phyloP scores from a whole-genome alignment of 1,284 basidiomycete genomes.

The Boletus smithii region DNA sequence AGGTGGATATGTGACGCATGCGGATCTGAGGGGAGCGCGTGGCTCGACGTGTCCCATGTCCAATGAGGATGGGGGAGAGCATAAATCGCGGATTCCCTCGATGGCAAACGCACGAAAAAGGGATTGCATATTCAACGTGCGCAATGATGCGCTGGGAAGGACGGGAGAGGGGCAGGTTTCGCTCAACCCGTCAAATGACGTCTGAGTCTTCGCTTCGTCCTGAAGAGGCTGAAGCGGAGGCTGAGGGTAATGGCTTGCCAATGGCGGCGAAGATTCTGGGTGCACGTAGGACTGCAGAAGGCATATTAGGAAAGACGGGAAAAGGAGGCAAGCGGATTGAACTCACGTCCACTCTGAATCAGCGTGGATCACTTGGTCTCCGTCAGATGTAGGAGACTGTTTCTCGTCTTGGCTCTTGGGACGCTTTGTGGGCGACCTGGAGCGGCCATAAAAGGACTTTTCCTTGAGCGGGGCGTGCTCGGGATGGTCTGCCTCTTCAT shows the following conservation, averaged over 20 bases:
- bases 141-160: constrained; percentile 15
- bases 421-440: constrained; percentile 23
- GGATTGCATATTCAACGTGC: constrained; percentile 23
- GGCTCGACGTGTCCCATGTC: constrained; percentile 24
- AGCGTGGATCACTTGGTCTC: constrained; percentile 20
- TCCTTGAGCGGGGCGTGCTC: constrained; percentile 29
- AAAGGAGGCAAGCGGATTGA: background rate
- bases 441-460: constrained; percentile 18
- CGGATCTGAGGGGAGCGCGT: constrained; percentile 22
- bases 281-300: constrained; percentile 49
- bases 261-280: constrained; percentile 48
- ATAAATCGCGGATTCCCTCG: constrained; percentile 24
- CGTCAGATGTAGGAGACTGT: constrained; percentile 1
- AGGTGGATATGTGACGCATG: constrained; percentile 20
- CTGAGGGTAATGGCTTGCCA: constrained; percentile 57
- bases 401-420: constrained; percentile 32
- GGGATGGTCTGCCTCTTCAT: constrained; percentile 29
- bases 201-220: constrained; percentile 48
- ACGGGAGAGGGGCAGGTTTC: background rate
- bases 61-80: constrained; percentile 13
- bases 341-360: constrained; percentile 40
- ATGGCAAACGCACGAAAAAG: constrained; percentile 21
- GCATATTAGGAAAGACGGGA: background rate
- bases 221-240: constrained; percentile 55
- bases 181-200: constrained; percentile 30